Base-by-base conservation (phyloP, 225 moss, liverwort and hornwort species). In the Takakia lepidozioides region DNA sequence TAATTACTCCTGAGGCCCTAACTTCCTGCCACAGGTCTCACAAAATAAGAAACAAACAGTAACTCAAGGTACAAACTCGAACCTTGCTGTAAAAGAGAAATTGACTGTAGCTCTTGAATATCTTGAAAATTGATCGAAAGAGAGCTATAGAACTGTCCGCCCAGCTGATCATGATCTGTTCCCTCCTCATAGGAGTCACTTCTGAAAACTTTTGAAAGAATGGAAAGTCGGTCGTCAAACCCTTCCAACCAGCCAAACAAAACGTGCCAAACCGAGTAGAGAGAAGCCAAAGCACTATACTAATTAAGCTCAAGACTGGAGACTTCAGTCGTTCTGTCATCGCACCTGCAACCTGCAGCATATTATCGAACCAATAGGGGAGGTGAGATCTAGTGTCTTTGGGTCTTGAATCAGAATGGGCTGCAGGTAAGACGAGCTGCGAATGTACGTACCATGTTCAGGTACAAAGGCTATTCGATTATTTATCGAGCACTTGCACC, bases 331-430 rank as follows among this genome's bases (percentile, higher is more conserved):
- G 53, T 29, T 51, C 58, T 18, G 21, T 41, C 49, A 83, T 24
- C 4, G 75, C 7, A 6, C 88, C 83, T 36, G 88, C 88, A 5
- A 83, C 78, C 92, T 85, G 76, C 47, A 54, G 53, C 22, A 32
- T 32, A 6, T 32, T 23, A 47, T 38, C 29, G 42, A 20, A 4
- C 19, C 44, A 13, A 0, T 32, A 4, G 11, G 3, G 50, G 4
- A 38, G 17, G 37, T 21, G 20, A 21, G n/a, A n/a, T n/a, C n/a
- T n/a, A n/a, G n/a, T n/a, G n/a, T 19, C 18, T 8, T 8, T 18
- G 5, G 15, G 27, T 27, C 26, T n/a, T n/a, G n/a, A n/a, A n/a
- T n/a, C n/a, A n/a, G n/a, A n/a, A n/a, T n/a, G n/a, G n/a, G n/a
- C n/a, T n/a, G n/a, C n/a, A n/a, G n/a, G n/a, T n/a, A n/a, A n/a